These are phyloP conservation scores for Dryas octopetala DNA, from an alignment of 306 rosid species.

Conservation along the genomic window DNA sequence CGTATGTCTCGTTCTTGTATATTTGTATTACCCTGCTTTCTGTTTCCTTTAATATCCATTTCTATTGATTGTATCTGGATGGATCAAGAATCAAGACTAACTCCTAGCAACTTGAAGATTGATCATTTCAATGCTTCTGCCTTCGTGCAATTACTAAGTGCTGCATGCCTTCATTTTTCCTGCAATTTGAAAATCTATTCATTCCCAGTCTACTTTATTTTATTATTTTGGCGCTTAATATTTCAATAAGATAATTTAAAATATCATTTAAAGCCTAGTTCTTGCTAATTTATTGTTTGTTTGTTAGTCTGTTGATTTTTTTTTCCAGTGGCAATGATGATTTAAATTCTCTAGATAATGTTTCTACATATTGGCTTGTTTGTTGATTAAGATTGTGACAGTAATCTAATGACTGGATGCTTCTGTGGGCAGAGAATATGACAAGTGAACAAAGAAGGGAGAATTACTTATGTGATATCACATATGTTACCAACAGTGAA, in stretches of 20 bases:
- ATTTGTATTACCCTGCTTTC: slow-evolving; percentile 4
- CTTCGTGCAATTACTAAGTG: slow-evolving; percentile 6
- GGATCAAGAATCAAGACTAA: slow-evolving; percentile 3
- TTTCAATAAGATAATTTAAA: not conserved
- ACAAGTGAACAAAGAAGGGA: slow-evolving; percentile 91
- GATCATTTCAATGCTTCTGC: slow-evolving; percentile 8
- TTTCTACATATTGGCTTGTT: not conserved
- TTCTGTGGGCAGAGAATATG: slow-evolving; percentile 87
- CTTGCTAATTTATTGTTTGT: not conserved
- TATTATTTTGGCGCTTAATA: not conserved
- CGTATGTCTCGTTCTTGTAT: slow-evolving; percentile 68
- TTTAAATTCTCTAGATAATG: slow-evolving; percentile 8
- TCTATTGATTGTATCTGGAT: not conserved
- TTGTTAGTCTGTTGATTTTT: not conserved
- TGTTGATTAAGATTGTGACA: slow-evolving; percentile 14
- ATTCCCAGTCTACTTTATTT: not conserved
- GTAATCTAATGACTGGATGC: slow-evolving; percentile 27
- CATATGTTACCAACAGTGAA: slow-evolving; percentile 95
- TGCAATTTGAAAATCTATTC: not conserved
- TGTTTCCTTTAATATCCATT: not conserved
- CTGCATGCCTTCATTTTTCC: not conserved
- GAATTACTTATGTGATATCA: slow-evolving; percentile 86
- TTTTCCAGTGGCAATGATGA: not conserved
- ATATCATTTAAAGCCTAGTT: not conserved
- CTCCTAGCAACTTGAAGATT: slow-evolving; percentile 2